phyloP scores from a whole-genome alignment of 1,284 basidiomycete genomes.

The Malassezia equina region DNA sequence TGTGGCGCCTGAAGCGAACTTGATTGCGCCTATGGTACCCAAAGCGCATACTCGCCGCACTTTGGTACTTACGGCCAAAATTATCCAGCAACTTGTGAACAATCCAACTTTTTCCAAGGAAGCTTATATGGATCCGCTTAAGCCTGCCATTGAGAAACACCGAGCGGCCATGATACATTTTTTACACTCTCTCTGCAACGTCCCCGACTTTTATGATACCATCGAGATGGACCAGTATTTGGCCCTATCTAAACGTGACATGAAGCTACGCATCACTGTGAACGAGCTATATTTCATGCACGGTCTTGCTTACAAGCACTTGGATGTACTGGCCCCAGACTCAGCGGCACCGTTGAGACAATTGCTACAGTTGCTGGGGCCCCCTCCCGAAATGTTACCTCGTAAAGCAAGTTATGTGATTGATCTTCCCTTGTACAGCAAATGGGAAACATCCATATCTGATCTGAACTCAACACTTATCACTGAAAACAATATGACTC shows the following conservation, averaged over 20 bases:
- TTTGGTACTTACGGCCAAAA: constrained; percentile 94
- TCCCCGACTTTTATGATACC: constrained; percentile 97
- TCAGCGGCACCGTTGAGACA: constrained; percentile 95
- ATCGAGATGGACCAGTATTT: constrained; percentile 99
- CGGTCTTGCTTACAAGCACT: constrained; percentile 82
- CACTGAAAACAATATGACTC: constrained; percentile 80
- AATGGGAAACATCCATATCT: constrained; percentile 98
- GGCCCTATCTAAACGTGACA: constrained; percentile 96
- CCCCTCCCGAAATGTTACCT: constrained; percentile 83
- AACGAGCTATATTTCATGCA: constrained; percentile 99
- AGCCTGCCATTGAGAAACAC: constrained; percentile 97
- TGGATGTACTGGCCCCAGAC: constrained; percentile 87
- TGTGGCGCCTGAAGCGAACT: constrained; percentile 97
- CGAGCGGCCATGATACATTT: constrained; percentile 94
- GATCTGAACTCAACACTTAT: constrained; percentile 92
- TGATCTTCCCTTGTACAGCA: constrained; percentile 82
- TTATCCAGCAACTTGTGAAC: constrained; percentile 98
- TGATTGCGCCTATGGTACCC: constrained; percentile 93
- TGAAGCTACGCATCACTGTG: constrained; percentile 95
- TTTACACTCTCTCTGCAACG: constrained; percentile 89
- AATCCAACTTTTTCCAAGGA: constrained; percentile 97
- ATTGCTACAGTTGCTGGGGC: constrained; percentile 84
- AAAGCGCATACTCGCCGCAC: constrained; percentile 94
- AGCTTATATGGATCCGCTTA: constrained; percentile 93
- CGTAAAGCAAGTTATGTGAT: constrained; percentile 93